Conservation (phyloP, 179 eudicot genomes). For the Silene coronaria region DNA sequence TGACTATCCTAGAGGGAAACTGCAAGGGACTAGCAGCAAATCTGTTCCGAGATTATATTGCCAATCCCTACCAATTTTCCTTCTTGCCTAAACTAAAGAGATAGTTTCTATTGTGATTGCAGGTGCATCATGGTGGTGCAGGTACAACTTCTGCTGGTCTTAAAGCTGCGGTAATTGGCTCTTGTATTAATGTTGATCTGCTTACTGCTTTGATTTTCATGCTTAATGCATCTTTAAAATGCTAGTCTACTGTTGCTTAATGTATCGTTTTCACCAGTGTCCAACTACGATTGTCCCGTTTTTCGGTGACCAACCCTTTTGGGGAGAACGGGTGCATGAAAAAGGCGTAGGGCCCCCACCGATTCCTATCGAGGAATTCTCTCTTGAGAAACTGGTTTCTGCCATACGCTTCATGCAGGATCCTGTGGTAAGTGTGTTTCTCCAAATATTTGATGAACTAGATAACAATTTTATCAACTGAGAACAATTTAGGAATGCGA, state of each 20-base stretch:
- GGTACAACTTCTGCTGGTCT: constrained; percentile 95
- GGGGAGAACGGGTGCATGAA: constrained; percentile 77
- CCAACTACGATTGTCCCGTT: constrained; percentile 84
- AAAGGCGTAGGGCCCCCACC: constrained; percentile 81
- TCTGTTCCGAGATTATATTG: not conserved
- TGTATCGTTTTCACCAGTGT: constrained; percentile 45
- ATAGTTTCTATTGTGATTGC: not conserved
- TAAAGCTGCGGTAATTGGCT: constrained; percentile 61
- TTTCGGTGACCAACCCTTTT: constrained; percentile 87
- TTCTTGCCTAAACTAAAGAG: not conserved
- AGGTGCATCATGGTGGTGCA: constrained; percentile 96
- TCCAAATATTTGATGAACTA: not conserved
- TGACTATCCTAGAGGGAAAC: not conserved
- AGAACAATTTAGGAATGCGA: too few species aligned
- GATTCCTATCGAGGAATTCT: constrained; percentile 63
- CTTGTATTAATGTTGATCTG: constrained; percentile 9
- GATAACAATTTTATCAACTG: too few species aligned
- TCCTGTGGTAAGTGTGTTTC: constrained; percentile 40
- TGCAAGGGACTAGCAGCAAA: not conserved
- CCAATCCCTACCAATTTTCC: not conserved
- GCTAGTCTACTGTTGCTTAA: constrained; percentile 9
- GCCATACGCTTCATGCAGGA: constrained; percentile 71
- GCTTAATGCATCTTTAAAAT: not conserved
- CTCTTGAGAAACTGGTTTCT: constrained; percentile 49
- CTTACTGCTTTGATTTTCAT: not conserved